Evolutionary conservation across 2,329 filamentous ascomycete genomes (phyloP).

Genomic region (Rosellinia necatrix): DNA sequence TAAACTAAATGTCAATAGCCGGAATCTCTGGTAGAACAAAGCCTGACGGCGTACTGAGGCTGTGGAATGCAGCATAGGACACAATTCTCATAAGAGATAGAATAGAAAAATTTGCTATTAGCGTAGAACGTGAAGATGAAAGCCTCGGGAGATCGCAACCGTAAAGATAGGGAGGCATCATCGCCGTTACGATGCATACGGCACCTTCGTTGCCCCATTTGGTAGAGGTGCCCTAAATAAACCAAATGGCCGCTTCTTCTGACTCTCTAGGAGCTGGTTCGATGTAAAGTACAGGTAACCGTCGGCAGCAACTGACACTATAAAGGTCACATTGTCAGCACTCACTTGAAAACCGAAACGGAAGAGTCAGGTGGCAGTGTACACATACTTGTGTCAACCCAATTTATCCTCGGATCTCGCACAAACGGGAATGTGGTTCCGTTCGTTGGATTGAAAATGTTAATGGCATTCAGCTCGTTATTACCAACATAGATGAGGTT

Average conservation of each 20-base stretch:
- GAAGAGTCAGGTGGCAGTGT: background rate
- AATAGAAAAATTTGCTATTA: too few relatives aligned
- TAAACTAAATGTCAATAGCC: too few relatives aligned
- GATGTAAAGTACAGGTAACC: constrained; percentile 59
- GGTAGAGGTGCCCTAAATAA: constrained; percentile 36
- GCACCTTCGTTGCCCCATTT: constrained; percentile 32
- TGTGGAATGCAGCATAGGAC: too few relatives aligned
- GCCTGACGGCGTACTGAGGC: too few relatives aligned
- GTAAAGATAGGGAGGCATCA: too few relatives aligned
- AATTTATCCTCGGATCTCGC: constrained; percentile 48
- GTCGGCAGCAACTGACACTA: constrained; percentile 47
- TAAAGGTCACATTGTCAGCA: constrained; percentile 8
- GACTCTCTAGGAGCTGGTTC: constrained; percentile 49
- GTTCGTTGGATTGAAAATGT: constrained; percentile 46
- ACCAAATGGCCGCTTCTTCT: constrained; percentile 33
- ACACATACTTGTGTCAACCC: constrained; percentile 52
- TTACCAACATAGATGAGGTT: constrained; percentile 54
- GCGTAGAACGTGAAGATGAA: too few relatives aligned
- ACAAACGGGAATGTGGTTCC: constrained; percentile 49
- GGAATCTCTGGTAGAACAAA: too few relatives aligned
- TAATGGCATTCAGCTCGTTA: constrained; percentile 54
- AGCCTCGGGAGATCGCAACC: too few relatives aligned
- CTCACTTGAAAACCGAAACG: background rate
- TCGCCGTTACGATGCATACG: background rate
- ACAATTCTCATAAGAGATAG: too few relatives aligned